Conservation (phyloP, 2,329 filamentous ascomycete species). For the Pseudopithomyces chartarum region DNA sequence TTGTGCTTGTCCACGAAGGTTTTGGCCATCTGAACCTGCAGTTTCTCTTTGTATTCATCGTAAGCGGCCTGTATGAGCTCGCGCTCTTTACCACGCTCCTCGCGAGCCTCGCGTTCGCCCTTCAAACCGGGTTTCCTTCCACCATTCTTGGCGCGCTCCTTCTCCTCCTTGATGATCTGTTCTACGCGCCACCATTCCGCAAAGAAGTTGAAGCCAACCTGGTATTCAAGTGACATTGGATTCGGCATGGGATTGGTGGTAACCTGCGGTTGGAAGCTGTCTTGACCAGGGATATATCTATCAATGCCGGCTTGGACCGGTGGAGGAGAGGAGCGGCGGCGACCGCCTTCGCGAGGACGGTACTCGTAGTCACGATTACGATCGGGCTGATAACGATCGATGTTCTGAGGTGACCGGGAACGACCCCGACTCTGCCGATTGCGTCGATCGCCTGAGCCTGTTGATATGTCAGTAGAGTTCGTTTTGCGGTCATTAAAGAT, state of each 20-base stretch:
- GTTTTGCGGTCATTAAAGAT: neutral
- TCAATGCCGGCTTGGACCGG: constrained; percentile 74
- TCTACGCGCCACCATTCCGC: constrained; percentile 86
- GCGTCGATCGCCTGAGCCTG: constrained; percentile 36
- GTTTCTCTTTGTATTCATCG: constrained; percentile 68
- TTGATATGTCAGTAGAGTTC: neutral
- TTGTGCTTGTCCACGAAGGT: constrained; percentile 91
- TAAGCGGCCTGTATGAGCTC: constrained; percentile 75
- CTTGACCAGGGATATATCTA: constrained; percentile 80
- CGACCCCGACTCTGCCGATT: constrained; percentile 53
- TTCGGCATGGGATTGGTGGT: constrained; percentile 72
- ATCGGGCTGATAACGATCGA: constrained; percentile 79
- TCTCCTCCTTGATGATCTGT: constrained; percentile 81
- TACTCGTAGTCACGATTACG: constrained; percentile 72
- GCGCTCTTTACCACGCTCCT: constrained; percentile 80
- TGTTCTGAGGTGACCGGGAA: constrained; percentile 71
- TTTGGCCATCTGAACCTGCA: constrained; percentile 77
- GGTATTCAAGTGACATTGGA: constrained; percentile 73
- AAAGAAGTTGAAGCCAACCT: constrained; percentile 85
- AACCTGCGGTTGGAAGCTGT: constrained; percentile 56
- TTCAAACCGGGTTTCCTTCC: constrained; percentile 69
- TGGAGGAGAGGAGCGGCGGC: constrained; percentile 64
- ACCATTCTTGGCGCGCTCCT: constrained; percentile 72
- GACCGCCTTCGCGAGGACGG: constrained; percentile 63
- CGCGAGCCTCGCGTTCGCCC: constrained; percentile 67